Evolutionary conservation across 139 green algal genomes (phyloP), one percentile per base, ranked within the genome.

Genomic region (Tetradesmus obliquus): DNA sequence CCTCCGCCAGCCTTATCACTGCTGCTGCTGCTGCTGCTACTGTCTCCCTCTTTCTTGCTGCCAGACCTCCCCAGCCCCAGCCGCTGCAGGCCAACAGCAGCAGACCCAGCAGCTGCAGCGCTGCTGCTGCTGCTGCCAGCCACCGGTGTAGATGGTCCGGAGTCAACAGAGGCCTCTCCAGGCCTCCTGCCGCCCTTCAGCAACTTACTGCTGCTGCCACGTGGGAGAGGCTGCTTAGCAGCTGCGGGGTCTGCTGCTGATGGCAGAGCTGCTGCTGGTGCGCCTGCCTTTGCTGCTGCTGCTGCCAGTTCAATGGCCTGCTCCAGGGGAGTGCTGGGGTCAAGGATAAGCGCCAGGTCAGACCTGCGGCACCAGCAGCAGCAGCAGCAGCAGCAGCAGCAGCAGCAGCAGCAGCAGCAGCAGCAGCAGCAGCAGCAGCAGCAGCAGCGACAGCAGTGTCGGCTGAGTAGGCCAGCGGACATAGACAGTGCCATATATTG

Each of bases 271-370:
- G 57, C n/a, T 45, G 13, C 45, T 10, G n/a, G 57, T 76, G 83
- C 5, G 3, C n/a, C 20, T 62, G 58, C 24, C 45, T 60, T 82
- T 12, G 45, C 85, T 82, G 85, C 85, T 69, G 71, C 20, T 69
- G 85, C 17, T 60, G 85, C 85, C 66, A 89, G 15, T 15, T 32
- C 45, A 8, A 82, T 82, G 4, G 85, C 85, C 72, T 89, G 85
- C 1, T 91, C 71, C 20, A 91, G 72, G 3, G 87, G 87, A 24
- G 87, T 86, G 12, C 20, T 54, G 19, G 72, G 72, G 55, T 91
- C 74, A 53, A 91, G 19, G n/a, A 91, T 72, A 6, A 86, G 54
- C 3, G 72, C 72, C 7, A 91, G 87, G 10, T 91, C 87, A 71
- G 87, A 86, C 45, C 87, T 91, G 87, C 66, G 79, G 8, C 2